Base-by-base conservation (phyloP, 257 asterid genomes). In the Catharanthus roseus region DNA sequence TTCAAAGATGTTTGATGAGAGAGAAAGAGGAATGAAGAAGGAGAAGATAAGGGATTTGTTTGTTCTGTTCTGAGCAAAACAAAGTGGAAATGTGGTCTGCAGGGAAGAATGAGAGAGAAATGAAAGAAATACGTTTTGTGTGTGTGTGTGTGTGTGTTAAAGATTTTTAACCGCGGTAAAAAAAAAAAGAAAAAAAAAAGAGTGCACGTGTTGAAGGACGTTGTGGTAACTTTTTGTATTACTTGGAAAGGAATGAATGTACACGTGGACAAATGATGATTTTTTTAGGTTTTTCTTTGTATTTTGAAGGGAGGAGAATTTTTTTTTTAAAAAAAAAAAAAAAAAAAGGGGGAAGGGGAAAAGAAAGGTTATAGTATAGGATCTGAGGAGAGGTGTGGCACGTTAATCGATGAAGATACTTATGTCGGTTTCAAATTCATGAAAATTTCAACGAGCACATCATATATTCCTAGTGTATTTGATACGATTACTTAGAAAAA, bases 191-290 rank as follows among this genome's bases (percentile, higher is more conserved):
- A n/a, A n/a, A n/a, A n/a, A n/a, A n/a, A 67, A 16, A 18, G 1
- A 44, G 71, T 33, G 36, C 69, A 67, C 78, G 72, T 74, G 77
- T n/a, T 34, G 67, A 34, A 8, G 9, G 44, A 33, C 44, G n/a
- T 47, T 39, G 19, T 1, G 38, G 36, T 18, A 11, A 31, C 0
- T 67, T 5, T 29, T 42, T 15, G 7, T 39, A 2, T 41, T 42
- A 8, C 39, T 42, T 23, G 39, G 54, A 24, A 19, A 26, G 42
- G 69, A 65, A 23, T 13, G n/a, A 66, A 44, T 8, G 70, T 42
- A 62, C 67, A 62, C 67, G 67, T 62, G 67, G 67, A 34, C 29
- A 8, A 36, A 62, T 62, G 47, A 58, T 39, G 21, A 16, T n/a
- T 13, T 23, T 19, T 6, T 31, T 31, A n/a, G 47, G 34, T 34